These are phyloP conservation scores for Zymoseptoria passerinii DNA, from an alignment of 2,329 filamentous ascomycete genomes.

Conservation along the genomic window DNA sequence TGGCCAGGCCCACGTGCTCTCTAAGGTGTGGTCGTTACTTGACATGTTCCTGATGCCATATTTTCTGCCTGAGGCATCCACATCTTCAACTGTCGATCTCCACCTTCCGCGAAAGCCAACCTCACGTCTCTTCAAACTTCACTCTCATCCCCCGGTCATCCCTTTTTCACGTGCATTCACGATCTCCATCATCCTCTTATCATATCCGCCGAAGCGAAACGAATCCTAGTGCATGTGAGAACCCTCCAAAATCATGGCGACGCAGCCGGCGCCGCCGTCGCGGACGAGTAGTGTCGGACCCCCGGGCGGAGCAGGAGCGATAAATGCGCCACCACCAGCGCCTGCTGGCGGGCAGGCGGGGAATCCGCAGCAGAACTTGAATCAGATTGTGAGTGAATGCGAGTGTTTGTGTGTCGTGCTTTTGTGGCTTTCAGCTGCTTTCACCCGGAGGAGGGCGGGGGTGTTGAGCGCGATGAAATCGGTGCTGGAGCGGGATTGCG, in stretches of 20 bases:
- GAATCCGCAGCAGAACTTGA: slow-evolving; percentile 82
- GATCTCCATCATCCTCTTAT: not conserved
- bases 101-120: not conserved
- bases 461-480: not conserved
- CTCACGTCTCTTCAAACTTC: not conserved
- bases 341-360: slow-evolving; percentile 37
- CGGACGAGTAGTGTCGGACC: slow-evolving; percentile 31
- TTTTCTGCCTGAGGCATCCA: not conserved
- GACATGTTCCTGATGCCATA: too few species aligned
- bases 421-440: not conserved
- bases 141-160: not conserved
- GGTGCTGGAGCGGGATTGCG: not conserved
- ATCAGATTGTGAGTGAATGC: slow-evolving; percentile 73
- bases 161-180: not conserved
- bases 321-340: slow-evolving; percentile 38
- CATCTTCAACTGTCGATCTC: not conserved
- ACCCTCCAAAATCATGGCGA: slow-evolving; percentile 25
- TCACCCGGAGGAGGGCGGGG: not conserved
- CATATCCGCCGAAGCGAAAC: not conserved
- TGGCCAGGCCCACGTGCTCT: too few species aligned
- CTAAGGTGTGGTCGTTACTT: too few species aligned
- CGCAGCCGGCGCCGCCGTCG: slow-evolving; percentile 29
- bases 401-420: too few species aligned
- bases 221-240: not conserved
- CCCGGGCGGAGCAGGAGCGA: slow-evolving; percentile 29